These are phyloP conservation scores for Paragyromitra xinjiangensis DNA, from an alignment of 495 filamentous ascomycete species.

Conservation along the genomic window DNA sequence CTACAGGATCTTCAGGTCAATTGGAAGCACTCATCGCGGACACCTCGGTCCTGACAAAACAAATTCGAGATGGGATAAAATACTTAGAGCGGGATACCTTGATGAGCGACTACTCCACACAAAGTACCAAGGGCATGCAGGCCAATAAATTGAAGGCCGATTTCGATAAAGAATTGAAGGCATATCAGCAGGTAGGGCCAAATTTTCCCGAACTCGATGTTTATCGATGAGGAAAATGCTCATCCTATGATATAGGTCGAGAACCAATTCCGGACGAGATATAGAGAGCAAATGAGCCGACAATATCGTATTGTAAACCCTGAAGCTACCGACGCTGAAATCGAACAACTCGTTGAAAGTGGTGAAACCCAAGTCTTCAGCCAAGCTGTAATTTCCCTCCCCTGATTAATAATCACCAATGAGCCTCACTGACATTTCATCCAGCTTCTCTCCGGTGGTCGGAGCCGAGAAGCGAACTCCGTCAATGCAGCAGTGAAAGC, in stretches of 20 bases:
- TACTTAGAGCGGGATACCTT: constrained; percentile 70
- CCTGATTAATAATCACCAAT: neutral
- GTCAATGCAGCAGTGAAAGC: constrained; percentile 76
- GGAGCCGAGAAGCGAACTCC: constrained; percentile 68
- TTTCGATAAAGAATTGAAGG: constrained; percentile 70
- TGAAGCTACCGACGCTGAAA: constrained; percentile 71
- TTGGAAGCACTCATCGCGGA: constrained; percentile 70
- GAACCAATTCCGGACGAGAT: constrained; percentile 69
- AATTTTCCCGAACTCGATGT: neutral
- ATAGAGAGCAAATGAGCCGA: constrained; percentile 74
- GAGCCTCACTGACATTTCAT: constrained; percentile 30
- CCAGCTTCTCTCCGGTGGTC: constrained; percentile 75
- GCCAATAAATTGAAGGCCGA: constrained; percentile 69
- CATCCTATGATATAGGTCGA: constrained; percentile 63
- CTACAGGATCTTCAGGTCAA: constrained; percentile 55
- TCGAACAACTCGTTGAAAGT: constrained; percentile 73
- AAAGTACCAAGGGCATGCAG: constrained; percentile 69
- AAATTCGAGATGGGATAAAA: constrained; percentile 74
- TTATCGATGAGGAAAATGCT: constrained; percentile 15
- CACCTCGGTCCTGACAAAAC: constrained; percentile 71
- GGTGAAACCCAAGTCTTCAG: constrained; percentile 80
- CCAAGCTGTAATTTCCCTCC: constrained; percentile 66
- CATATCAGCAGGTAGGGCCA: constrained; percentile 63
- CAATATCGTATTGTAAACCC: constrained; percentile 82
- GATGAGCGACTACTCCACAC: constrained; percentile 63